phyloP scores from a whole-genome alignment of 192 early-diverging fungal species.

The Coemansia sp. region DNA sequence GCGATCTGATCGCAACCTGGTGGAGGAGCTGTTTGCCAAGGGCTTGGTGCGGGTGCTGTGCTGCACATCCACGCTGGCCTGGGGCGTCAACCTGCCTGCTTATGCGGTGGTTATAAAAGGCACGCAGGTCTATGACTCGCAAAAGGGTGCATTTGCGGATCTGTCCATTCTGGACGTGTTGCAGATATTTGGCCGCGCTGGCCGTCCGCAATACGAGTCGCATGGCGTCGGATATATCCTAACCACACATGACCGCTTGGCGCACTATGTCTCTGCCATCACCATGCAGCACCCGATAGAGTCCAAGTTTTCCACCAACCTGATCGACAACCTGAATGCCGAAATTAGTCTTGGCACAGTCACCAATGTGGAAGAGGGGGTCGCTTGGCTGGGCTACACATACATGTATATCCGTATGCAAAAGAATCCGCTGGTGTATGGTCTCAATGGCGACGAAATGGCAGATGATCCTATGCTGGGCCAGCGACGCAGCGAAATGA shows the following conservation, averaged over 20 bases:
- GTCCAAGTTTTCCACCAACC: slow-evolving; percentile 77
- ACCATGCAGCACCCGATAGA: slow-evolving; percentile 98
- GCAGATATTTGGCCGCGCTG: slow-evolving; percentile 99
- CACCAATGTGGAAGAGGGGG: slow-evolving; percentile 91
- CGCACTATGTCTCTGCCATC: slow-evolving; percentile 91
- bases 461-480: slow-evolving; percentile 77
- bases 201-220: slow-evolving; percentile 88
- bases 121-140: slow-evolving; percentile 91
- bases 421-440: slow-evolving; percentile 93
- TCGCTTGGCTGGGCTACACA: slow-evolving; percentile 96
- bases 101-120: slow-evolving; percentile 99
- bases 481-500: slow-evolving; percentile 76
- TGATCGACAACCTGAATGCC: slow-evolving; percentile 96
- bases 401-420: slow-evolving; percentile 96
- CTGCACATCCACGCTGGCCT: slow-evolving; percentile 97
- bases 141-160: slow-evolving; percentile 92
- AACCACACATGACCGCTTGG: slow-evolving; percentile 89
- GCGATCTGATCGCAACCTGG: slow-evolving; percentile 78
- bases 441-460: slow-evolving; percentile 74
- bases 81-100: slow-evolving; percentile 98
- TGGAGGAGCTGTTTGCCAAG: slow-evolving; percentile 86
- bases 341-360: slow-evolving; percentile 96
- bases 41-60: slow-evolving; percentile 80
- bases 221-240: slow-evolving; percentile 93
- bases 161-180: slow-evolving; percentile 97